A percentile compares a stretch with the other conserved stretches of the same genome.
Conservation (phyloP, 2,329 filamentous ascomycete species). For the Acrocalymma vagum region DNA sequence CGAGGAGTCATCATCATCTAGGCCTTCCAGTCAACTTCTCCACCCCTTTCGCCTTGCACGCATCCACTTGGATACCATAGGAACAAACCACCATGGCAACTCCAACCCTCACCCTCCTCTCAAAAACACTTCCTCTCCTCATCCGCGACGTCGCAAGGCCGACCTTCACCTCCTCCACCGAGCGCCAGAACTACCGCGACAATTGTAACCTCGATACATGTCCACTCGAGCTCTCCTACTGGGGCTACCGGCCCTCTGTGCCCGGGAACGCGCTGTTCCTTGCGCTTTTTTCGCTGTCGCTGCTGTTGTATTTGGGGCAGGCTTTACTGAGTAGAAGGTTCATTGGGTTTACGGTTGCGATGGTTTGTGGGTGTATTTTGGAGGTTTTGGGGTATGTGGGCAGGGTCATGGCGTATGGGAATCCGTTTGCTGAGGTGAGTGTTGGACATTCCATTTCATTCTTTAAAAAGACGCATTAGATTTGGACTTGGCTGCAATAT, state of each 20-base stretch:
- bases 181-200: slow-evolving; percentile 4
- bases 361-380: slow-evolving; percentile 64
- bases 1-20: too few relatives aligned
- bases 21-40: too few relatives aligned
- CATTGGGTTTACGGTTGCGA: slow-evolving; percentile 55
- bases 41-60: too few relatives aligned
- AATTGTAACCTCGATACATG: slow-evolving; percentile 12
- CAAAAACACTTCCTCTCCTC: too few relatives aligned
- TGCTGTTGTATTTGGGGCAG: slow-evolving; percentile 47
- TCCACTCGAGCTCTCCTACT: slow-evolving; percentile 47
- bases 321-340: slow-evolving; percentile 48
- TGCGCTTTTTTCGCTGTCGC: slow-evolving; percentile 53
- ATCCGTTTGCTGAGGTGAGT: slow-evolving; percentile 62
- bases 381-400: slow-evolving; percentile 72
- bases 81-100: too few relatives aligned
- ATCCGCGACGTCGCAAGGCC: too few relatives aligned
- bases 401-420: slow-evolving; percentile 64
- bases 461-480: not conserved
- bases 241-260: slow-evolving; percentile 54
- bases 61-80: too few relatives aligned
- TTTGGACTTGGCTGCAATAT: slow-evolving; percentile 9
- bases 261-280: slow-evolving; percentile 52
- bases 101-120: too few relatives aligned
- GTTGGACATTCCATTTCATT: not conserved
- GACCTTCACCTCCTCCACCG: slow-evolving; percentile 6